A percentile compares a stretch with the other conserved stretches of the same genome.
These are phyloP conservation scores for Tulasnella sp. DNA, from an alignment of 768 basidiomycete genomes.

Conservation along the genomic window DNA sequence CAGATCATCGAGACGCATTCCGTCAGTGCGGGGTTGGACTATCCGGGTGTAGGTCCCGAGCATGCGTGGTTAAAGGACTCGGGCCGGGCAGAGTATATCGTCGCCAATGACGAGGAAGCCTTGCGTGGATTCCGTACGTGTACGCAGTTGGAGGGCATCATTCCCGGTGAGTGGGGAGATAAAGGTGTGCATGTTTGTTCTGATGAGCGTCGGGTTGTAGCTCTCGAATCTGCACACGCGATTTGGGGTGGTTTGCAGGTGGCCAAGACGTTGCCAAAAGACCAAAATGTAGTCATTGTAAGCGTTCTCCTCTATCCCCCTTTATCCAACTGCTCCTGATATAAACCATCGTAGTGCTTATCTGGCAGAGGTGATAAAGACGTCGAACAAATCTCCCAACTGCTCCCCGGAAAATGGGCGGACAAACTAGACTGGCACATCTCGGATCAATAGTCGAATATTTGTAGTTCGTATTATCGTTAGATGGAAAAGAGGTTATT, in stretches of 20 bases:
- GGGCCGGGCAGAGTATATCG: constrained; percentile 83
- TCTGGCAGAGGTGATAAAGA: constrained; percentile 97
- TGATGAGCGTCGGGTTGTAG: constrained; percentile 29
- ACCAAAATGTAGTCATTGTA: constrained; percentile 82
- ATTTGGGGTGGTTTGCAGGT: constrained; percentile 83
- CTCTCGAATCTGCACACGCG: constrained; percentile 90
- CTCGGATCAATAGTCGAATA: not conserved
- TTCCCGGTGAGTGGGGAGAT: constrained; percentile 52
- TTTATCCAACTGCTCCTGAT: not conserved
- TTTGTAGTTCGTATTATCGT: too few species aligned
- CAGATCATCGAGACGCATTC: constrained; percentile 98
- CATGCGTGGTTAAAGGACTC: constrained; percentile 96
- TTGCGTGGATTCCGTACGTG: constrained; percentile 82
- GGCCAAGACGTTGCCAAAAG: constrained; percentile 73
- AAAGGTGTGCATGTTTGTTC: not conserved
- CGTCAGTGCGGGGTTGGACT: constrained; percentile 90
- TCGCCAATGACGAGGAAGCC: constrained; percentile 88
- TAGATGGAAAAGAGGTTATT: too few species aligned
- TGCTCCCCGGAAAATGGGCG: constrained; percentile 88
- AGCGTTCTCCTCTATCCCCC: constrained; percentile 27
- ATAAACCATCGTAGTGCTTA: constrained; percentile 46
- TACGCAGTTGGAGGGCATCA: constrained; percentile 93
- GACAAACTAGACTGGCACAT: constrained; percentile 90
- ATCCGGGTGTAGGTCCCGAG: constrained; percentile 96
- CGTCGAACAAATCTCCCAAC: constrained; percentile 88